Percentiles rank a stretch among this genome's conserved stretches.
These are phyloP conservation scores for Pythium aquatile DNA, from an alignment of 352 stramenopile genomes.

Conservation along the genomic window DNA sequence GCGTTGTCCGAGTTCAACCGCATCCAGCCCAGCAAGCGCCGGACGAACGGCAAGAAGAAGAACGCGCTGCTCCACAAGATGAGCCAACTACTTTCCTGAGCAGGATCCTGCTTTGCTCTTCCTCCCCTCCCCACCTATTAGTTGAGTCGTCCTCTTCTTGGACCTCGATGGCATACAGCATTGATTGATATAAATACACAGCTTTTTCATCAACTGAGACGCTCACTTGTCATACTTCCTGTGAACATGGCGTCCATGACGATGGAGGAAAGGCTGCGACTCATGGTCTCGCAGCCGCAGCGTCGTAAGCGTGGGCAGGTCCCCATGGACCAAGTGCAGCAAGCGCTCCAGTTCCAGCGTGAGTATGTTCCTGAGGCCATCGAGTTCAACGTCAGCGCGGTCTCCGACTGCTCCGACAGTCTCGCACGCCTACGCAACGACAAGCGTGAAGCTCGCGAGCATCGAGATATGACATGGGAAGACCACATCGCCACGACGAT, in stretches of 20 bases:
- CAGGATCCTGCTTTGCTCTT: no score
- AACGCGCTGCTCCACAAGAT: conserved; percentile 29
- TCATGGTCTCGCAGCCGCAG: conserved; percentile 41
- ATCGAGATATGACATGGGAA: conserved; percentile 65
- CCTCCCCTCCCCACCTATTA: no score
- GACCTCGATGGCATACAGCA: not conserved
- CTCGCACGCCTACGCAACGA: conserved; percentile 40
- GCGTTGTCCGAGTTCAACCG: conserved; percentile 18
- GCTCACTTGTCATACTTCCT: not conserved
- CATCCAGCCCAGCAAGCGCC: conserved; percentile 49
- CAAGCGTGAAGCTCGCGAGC: conserved; percentile 51
- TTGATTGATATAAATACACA: conserved; percentile 13
- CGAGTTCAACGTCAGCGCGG: conserved; percentile 41
- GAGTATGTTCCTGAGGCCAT: conserved; percentile 37
- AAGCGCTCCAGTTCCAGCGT: conserved; percentile 41
- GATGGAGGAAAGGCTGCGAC: conserved; percentile 45
- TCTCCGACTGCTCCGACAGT: conserved; percentile 54
- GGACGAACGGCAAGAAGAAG: conserved; percentile 70
- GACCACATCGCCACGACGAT: conserved; percentile 43
- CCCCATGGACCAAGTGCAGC: conserved; percentile 36
- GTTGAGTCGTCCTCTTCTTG: no score
- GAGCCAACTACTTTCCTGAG: conserved; percentile 22
- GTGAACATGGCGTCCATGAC: conserved; percentile 8
- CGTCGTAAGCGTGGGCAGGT: conserved; percentile 51
- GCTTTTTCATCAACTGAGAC: not conserved